Evolutionary conservation across 1,284 basidiomycete genomes (phyloP), one percentile per base, ranked within the genome.

Genomic region (Pseudomicrostroma phylloplanum): DNA sequence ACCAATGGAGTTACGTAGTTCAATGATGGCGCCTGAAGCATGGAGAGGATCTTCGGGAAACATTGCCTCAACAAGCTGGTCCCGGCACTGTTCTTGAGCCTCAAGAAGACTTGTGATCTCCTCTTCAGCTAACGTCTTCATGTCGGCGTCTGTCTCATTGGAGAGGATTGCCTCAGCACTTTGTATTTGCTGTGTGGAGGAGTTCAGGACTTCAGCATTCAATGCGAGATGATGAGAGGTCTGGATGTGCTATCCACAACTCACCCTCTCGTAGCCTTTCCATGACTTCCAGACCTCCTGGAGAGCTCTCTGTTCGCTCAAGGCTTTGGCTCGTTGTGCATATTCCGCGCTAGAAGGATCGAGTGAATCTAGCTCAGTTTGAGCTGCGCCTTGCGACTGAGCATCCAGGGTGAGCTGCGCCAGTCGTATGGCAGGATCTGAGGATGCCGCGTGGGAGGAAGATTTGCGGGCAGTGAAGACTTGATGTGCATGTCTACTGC

Each of bases 1-100:
- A 0, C 94, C 96, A 0, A 94, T 91, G 1, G 92, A 96, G 0
- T 91, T 86, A 71, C 94, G 93, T 40, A 98, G 82, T 70, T 97
- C 94, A 61, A 98, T 81, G 60, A 97, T 83, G 0, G 90, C 89
- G 2, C 89, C 89, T 19, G 91, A 81, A 1, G 84, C 17, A 21
- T 48, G 43, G 17, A 48, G 43, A 17, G 43, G 43, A 0, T 85
- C 81, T 23, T 74, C 61, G 0, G 90, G 90, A 0, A 92, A 83
- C 60, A 96, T 84, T 4, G 90, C 82, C 0, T 83, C 64, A 0
- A 90, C 88, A 66, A 96, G 86, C 0, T 83, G 85, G 0, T 80
- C 73, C 11, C 83, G 80, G 39, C 87, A 76, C 0, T 77, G 64
- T 15, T 83, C 79, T 19, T 91, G 82, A 21, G 81, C 79, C 3